A percentile compares a stretch with the other conserved stretches of the same genome.
phyloP scores from a whole-genome alignment of 192 early-diverging fungal genomes.

The Mortierella hygrophila region DNA sequence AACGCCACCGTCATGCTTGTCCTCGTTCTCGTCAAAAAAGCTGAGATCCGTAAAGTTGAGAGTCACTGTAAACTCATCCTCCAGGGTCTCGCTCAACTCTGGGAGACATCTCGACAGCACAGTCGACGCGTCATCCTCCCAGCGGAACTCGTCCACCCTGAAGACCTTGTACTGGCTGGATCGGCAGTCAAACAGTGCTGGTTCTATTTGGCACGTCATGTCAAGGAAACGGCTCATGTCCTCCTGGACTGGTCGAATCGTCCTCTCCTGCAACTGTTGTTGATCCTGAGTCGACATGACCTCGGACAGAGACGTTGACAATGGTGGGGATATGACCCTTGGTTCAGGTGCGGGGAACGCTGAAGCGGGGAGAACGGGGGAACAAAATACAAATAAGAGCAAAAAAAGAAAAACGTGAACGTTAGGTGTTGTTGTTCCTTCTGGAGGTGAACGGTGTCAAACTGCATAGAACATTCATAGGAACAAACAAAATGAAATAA shows the following conservation, averaged over 20 bases:
- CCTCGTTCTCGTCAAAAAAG: constrained; percentile 60
- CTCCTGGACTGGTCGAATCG: constrained; percentile 55
- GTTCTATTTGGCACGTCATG: constrained; percentile 37
- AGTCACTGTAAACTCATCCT: constrained; percentile 65
- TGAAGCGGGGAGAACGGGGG: constrained; percentile 1
- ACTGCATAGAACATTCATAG: background rate
- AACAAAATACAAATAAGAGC: background rate
- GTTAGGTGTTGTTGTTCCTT: background rate
- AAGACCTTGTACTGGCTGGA: constrained; percentile 56
- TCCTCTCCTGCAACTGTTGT: constrained; percentile 14
- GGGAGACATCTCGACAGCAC: constrained; percentile 64
- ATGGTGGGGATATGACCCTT: constrained; percentile 26
- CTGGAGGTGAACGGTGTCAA: background rate
- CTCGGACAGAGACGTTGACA: constrained; percentile 30
- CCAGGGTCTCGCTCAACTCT: constrained; percentile 62
- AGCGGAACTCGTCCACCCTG: constrained; percentile 65
- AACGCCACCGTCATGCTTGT: constrained; percentile 58
- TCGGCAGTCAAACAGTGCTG: constrained; percentile 51
- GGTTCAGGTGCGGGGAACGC: constrained; percentile 48
- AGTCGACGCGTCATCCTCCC: constrained; percentile 69
- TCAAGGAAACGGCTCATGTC: constrained; percentile 64
- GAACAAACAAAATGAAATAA: background rate
- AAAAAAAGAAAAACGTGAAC: background rate
- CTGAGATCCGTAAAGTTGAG: constrained; percentile 68
- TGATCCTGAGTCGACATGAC: constrained; percentile 16